Evolutionary conservation across 1,284 basidiomycete genomes (phyloP), one percentile per base, ranked within the genome.

Genomic region (Rhodotorula sp.): DNA sequence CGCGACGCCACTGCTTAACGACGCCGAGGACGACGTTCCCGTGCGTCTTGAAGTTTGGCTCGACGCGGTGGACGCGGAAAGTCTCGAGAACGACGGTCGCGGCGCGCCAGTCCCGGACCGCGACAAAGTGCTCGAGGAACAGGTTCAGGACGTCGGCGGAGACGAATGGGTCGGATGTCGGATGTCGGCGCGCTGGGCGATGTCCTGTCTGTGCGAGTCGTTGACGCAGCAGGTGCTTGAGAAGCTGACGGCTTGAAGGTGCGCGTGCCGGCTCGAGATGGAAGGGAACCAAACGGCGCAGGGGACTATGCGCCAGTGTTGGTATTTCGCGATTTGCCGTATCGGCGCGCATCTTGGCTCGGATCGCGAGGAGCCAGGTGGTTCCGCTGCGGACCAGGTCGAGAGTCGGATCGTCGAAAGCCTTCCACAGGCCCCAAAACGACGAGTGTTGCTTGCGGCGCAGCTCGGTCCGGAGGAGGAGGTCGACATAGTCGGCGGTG

Each of bases 381-480:
- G 30, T 7, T 2, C 18, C 48, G 56, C 61, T 61, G 3, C 66
- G 58, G 6, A n/a, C 42, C 64, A 67, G 15, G 12, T 14, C 18
- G 26, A 60, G 56, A 1, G 18, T 10, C 26, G n/a, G 53, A 26
- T 54, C 20, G 49, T 62, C 62, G 45, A 73, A 67, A 29, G 54
- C 46, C 12, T 24, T 33, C 67, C 67, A 71, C 17, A 75, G 42
- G 2, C 68, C 67, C 74, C 74, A 75, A 51, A 73, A 75, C 15
- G 72, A 73, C 6, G 68, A 54, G 55, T 62, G 70, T 5, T 62
- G 67, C 18, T 48, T 48, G 8, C 70, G 69, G 26, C 20, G 6
- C 42, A 74, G 59, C 33, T 75, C 74, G 64, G 67, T 48, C 22
- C 66, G 69, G 30, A 75, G 66, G 54, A 75, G 66, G 12, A 68